A percentile compares a stretch with the other conserved stretches of the same genome.
These are phyloP conservation scores for Sarcocystis neurona DNA, from an alignment of 169 alveolate genomes.

Conservation along the genomic window DNA sequence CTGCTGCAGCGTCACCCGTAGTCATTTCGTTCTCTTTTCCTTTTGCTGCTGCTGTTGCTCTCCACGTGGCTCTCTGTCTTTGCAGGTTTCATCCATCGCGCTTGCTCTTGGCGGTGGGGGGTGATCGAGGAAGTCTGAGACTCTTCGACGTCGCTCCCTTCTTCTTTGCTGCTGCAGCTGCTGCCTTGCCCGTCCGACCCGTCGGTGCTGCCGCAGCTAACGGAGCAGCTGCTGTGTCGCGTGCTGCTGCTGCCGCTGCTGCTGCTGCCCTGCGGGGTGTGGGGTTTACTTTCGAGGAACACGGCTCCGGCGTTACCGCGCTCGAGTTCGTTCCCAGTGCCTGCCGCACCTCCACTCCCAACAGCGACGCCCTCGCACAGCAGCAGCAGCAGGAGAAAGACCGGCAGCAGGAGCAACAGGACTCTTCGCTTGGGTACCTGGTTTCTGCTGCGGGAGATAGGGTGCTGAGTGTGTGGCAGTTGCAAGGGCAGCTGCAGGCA, in stretches of 20 bases:
- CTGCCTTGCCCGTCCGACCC: no score
- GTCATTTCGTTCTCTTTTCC: not conserved
- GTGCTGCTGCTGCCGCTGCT: not conserved
- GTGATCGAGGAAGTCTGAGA: not conserved
- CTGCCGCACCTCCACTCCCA: not conserved
- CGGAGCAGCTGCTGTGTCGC: no score
- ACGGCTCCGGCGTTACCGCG: not conserved
- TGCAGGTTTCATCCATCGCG: conserved; percentile 12
- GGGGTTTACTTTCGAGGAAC: not conserved
- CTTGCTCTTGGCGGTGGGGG: not conserved
- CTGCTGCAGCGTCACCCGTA: not conserved
- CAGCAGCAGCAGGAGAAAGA: not conserved
- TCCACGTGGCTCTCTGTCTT: not conserved
- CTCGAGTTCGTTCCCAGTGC: not conserved
- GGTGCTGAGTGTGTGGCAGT: not conserved
- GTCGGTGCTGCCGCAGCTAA: no score
- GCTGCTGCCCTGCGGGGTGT: not conserved
- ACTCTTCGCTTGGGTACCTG: not conserved
- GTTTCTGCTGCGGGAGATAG: conserved; percentile 2
- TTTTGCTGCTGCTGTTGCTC: not conserved
- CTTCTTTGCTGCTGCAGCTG: not conserved
- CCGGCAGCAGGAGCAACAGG: not conserved
- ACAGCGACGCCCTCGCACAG: not conserved
- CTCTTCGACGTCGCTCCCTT: not conserved
- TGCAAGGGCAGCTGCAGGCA: not conserved